Conservation (phyloP, 805 yeast species). For the Saccharomycopsis sp. region DNA sequence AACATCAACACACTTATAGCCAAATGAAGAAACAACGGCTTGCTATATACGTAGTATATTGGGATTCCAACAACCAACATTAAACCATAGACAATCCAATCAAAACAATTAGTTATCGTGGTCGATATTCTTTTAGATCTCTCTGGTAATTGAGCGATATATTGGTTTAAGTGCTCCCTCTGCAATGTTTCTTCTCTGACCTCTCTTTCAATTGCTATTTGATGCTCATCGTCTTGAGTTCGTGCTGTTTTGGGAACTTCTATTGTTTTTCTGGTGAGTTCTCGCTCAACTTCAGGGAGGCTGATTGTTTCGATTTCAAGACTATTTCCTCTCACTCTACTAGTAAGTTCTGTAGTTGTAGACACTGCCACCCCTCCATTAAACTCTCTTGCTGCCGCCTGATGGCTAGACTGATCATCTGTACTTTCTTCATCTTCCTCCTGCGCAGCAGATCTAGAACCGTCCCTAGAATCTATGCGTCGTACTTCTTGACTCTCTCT, state of each 20-base stretch:
- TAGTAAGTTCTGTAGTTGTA: not conserved
- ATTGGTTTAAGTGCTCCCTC: slow-evolving; percentile 16
- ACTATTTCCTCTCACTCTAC: not conserved
- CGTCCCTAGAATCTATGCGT: too few species aligned
- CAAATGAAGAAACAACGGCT: slow-evolving; percentile 56
- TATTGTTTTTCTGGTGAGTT: not conserved
- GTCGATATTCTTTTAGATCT: slow-evolving; percentile 29
- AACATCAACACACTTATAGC: slow-evolving; percentile 54
- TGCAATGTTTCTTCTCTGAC: slow-evolving; percentile 17
- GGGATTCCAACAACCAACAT: slow-evolving; percentile 53
- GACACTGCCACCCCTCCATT: not conserved
- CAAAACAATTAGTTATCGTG: slow-evolving; percentile 40
- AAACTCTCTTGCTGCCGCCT: not conserved
- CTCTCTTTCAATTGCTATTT: slow-evolving; percentile 9
- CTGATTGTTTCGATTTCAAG: not conserved
- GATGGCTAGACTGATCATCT: not conserved
- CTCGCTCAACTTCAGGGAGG: not conserved
- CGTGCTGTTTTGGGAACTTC: not conserved
- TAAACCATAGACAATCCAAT: slow-evolving; percentile 43
- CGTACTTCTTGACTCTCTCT: not conserved
- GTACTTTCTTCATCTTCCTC: not conserved
- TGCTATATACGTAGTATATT: slow-evolving; percentile 49
- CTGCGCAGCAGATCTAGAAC: not conserved
- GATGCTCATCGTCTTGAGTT: not conserved
- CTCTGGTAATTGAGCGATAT: slow-evolving; percentile 18